Conservation (phyloP, 2,329 filamentous ascomycete species). For the Penicillium freii region DNA sequence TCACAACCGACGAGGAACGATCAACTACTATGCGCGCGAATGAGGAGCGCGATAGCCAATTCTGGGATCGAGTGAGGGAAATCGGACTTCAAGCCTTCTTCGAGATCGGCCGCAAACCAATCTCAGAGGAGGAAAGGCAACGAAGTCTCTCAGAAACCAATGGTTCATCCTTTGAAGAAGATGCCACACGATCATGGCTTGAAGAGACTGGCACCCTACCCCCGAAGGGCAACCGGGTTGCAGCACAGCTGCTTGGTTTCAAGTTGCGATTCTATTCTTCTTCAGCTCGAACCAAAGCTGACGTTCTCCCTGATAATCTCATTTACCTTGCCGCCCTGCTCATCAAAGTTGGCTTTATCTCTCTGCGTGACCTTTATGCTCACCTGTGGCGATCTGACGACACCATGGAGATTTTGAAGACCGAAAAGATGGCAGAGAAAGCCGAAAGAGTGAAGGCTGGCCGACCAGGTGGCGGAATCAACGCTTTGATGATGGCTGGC, state of each 20-base stretch:
- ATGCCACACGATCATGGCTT: conserved; percentile 71
- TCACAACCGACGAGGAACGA: conserved; percentile 67
- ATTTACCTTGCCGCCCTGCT: conserved; percentile 88
- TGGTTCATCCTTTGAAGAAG: conserved; percentile 47
- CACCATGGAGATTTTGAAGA: conserved; percentile 71
- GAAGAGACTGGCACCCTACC: conserved; percentile 76
- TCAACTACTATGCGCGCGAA: conserved; percentile 56
- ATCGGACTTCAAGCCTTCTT: conserved; percentile 82
- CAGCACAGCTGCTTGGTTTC: conserved; percentile 92
- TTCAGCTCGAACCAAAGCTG: conserved; percentile 67
- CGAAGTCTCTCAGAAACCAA: conserved; percentile 45
- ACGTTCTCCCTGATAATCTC: conserved; percentile 84
- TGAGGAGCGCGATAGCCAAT: conserved; percentile 66
- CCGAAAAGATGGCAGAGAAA: conserved; percentile 70
- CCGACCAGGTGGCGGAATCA: conserved; percentile 69
- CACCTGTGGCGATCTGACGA: conserved; percentile 86
- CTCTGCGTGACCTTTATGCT: conserved; percentile 82
- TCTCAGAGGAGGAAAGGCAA: conserved; percentile 59
- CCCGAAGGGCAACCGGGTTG: conserved; percentile 81
- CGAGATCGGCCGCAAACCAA: conserved; percentile 73
- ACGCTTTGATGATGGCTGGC: conserved; percentile 83
- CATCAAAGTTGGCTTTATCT: conserved; percentile 97
- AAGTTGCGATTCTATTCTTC: conserved; percentile 95
- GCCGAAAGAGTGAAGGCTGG: conserved; percentile 72
- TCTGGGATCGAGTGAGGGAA: conserved; percentile 78